phyloP scores from a whole-genome alignment of 2,329 filamentous ascomycete species.

The Graphilbum fragrans region DNA sequence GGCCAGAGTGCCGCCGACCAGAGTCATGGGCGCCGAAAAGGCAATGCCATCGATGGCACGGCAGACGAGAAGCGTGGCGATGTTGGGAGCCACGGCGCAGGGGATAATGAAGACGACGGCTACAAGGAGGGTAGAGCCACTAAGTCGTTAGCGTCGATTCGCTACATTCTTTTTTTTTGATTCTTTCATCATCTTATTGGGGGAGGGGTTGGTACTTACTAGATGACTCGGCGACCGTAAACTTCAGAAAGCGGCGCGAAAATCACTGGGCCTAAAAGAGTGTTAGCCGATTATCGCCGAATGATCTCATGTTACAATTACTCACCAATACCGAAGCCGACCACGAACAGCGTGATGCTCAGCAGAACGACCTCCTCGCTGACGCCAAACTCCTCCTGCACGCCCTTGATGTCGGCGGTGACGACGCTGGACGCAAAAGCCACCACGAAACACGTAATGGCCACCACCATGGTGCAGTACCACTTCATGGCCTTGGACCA shows the following conservation, averaged over 20 bases:
- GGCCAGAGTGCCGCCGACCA: conserved; percentile 71
- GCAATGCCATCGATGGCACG: conserved; percentile 71
- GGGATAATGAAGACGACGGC: conserved; percentile 74
- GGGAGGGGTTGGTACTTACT: too few species aligned
- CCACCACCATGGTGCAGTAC: conserved; percentile 78
- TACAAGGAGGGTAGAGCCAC: conserved; percentile 48
- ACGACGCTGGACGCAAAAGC: conserved; percentile 63
- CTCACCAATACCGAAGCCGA: conserved; percentile 63
- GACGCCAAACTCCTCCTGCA: conserved; percentile 51
- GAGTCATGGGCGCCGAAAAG: conserved; percentile 76
- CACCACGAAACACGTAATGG: conserved; percentile 62
- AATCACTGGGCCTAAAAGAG: conserved; percentile 50
- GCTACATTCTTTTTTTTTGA: background rate
- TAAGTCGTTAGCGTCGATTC: conserved; percentile 8
- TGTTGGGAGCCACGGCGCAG: conserved; percentile 65
- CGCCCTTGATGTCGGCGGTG: conserved; percentile 60
- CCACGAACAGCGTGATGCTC: conserved; percentile 63
- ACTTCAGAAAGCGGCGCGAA: conserved; percentile 73
- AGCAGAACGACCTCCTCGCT: conserved; percentile 62
- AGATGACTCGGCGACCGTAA: conserved; percentile 58
- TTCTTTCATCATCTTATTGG: too few species aligned
- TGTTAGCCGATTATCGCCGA: background rate
- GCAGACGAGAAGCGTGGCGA: conserved; percentile 63
- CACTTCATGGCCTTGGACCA: conserved; percentile 70
- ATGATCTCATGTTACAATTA: background rate